Evolutionary conservation across 1,284 basidiomycete species (phyloP), one percentile per base, ranked within the genome.

Genomic region (Ceratobasidium sp.): DNA sequence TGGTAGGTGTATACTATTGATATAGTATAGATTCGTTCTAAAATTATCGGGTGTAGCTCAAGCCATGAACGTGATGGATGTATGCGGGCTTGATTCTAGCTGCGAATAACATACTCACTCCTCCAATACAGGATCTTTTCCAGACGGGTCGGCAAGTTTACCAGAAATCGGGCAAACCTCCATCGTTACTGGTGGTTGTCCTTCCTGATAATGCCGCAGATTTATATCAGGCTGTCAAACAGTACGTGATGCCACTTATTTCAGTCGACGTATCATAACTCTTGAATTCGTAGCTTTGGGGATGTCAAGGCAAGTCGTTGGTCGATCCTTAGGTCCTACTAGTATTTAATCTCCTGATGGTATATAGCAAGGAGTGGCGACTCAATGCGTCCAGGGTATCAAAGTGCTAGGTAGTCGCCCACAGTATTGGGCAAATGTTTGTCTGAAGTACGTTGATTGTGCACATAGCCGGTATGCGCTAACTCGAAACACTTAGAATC

Each of bases 341-440:
- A 3, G 29, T 17, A 22, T 47, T 60, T 10, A 17, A 8, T 29
- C 25, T 73, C 69, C 12, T 47, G 38, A 60, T 38, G 20, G 42
- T 15, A 57, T 69, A 90, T n/a, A n/a, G 86, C 80, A 81, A 70
- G 89, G 90, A 34, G 85, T 91, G 7, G 84, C 88, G 0, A 92
- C 90, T 0, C 90, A 91, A 72, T 92, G 90, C 75, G 73, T 92
- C 75, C 90, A 88, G 76, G 80, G 81, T 17, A 78, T 74, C 1
- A 91, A 89, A 73, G 88, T 87, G 74, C 82, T 78, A 70, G 77
- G 82, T 5, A 89, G 87, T 0, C 90, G 86, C 71, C 76, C 82
- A 0, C 90, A 92, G 72, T 92, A 92, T 74, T 92, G 82, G 70
- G 88, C 90, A 0, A 92, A 92, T 72, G 86, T 92, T 3, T 86